Evolutionary conservation across 2,329 filamentous ascomycete genomes (phyloP).

Genomic region (Colletotrichum magnum): DNA sequence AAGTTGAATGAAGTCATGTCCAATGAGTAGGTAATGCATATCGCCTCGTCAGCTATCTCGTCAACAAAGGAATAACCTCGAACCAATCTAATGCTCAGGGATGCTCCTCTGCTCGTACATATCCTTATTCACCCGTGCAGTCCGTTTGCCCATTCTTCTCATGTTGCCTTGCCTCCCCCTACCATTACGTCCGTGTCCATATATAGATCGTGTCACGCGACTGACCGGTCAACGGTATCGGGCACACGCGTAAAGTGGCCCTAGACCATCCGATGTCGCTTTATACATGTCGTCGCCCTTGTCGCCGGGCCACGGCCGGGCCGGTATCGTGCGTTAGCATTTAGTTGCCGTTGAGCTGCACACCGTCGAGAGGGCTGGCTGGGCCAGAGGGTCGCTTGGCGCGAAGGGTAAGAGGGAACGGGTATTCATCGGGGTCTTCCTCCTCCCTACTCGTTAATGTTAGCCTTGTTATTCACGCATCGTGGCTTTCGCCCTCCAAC

Average conservation of each 20-base stretch:
- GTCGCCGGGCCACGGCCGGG: neutral
- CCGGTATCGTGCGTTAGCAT: neutral
- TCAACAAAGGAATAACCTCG: slow-evolving; percentile 16
- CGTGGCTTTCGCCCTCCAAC: slow-evolving; percentile 57
- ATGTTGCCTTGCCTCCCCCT: slow-evolving; percentile 25
- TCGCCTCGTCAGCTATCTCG: slow-evolving; percentile 23
- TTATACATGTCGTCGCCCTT: slow-evolving; percentile 17
- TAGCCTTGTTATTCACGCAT: slow-evolving; percentile 43
- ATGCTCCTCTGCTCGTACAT: slow-evolving; percentile 41
- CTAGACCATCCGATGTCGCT: slow-evolving; percentile 7
- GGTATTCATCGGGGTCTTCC: slow-evolving; percentile 86
- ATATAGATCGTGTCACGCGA: slow-evolving; percentile 35
- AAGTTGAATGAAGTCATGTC: slow-evolving; percentile 4
- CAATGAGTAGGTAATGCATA: slow-evolving; percentile 21
- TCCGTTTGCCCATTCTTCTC: neutral
- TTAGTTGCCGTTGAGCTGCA: slow-evolving; percentile 49
- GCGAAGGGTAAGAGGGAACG: slow-evolving; percentile 71
- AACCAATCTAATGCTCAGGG: slow-evolving; percentile 40
- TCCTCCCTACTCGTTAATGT: slow-evolving; percentile 76
- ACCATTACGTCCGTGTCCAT: slow-evolving; percentile 38
- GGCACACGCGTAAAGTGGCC: neutral
- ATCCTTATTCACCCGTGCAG: slow-evolving; percentile 34
- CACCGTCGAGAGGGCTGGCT: slow-evolving; percentile 58
- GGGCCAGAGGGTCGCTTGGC: slow-evolving; percentile 62
- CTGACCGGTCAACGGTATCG: slow-evolving; percentile 9